Evolutionary conservation across 129 eudicot species (phyloP).

Genomic region (Mikania micrantha): DNA sequence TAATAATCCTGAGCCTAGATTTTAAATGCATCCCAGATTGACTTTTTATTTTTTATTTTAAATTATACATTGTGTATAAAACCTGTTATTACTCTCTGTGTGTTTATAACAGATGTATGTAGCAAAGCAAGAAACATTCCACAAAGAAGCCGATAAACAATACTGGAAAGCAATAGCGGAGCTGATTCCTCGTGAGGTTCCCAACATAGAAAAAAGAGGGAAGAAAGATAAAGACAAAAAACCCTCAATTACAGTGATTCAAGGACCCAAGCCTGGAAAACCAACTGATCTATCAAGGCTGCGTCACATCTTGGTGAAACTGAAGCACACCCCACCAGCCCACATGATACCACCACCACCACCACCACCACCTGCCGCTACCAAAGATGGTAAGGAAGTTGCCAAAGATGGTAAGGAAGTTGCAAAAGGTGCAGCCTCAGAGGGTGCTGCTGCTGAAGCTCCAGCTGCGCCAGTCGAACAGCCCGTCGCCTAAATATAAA

Average conservation of each 20-base stretch:
- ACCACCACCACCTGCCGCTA: constrained; percentile 30
- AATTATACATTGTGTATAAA: neutral
- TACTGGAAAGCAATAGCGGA: constrained; percentile 67
- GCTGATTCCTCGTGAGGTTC: constrained; percentile 52
- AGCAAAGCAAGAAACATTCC: constrained; percentile 52
- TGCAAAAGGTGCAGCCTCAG: constrained; percentile 44
- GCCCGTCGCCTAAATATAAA: constrained; percentile 31
- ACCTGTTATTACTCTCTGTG: neutral
- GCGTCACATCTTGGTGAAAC: constrained; percentile 63
- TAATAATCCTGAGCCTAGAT: neutral
- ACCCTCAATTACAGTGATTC: constrained; percentile 52
- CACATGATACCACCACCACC: constrained; percentile 48
- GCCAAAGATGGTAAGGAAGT: constrained; percentile 30
- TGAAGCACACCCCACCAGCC: constrained; percentile 57
- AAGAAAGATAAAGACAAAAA: constrained; percentile 51
- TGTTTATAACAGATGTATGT: constrained; percentile 35
- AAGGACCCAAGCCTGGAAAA: constrained; percentile 71
- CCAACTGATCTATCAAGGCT: constrained; percentile 65
- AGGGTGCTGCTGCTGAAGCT: constrained; percentile 30
- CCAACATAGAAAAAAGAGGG: constrained; percentile 49
- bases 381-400: constrained; percentile 47
- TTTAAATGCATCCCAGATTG: neutral
- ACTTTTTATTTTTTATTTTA: neutral
- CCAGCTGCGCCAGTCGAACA: constrained; percentile 39
- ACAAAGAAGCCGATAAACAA: constrained; percentile 47